Evolutionary conservation across 2,329 filamentous ascomycete species (phyloP), one percentile per base, ranked within the genome.

Genomic region (Aspergillus floridensis): DNA sequence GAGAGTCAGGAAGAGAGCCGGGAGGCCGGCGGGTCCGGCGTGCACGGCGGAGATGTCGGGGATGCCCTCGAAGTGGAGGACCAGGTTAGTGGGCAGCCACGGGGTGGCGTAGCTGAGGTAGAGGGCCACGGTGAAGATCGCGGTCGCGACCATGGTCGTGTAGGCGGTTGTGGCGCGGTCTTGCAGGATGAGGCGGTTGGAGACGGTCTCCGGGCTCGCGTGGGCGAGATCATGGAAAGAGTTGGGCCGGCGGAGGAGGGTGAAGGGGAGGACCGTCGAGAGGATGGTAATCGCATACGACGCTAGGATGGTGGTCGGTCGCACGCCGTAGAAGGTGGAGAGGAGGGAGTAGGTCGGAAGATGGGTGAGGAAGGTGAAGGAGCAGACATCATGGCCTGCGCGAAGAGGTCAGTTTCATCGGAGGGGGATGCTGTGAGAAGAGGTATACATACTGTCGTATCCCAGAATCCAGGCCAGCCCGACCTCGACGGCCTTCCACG

Each of bases 261-360:
- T 81, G 75, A 96, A 93, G 1, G 93, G 92, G 29, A 91, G 70
- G 47, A 88, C 87, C 47, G 86, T 85, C 2, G 90, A 86, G 60
- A 88, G 68, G 55, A 90, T 78, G 67, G 93, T 89, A 68, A 93
- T 88, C 35, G 78, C 73, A 53, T 92, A 82, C 38, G 86, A 86
- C 44, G 84, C 78, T 31, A 86, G 69, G 21, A 88, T 82, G 0
- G 89, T 88, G 56, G 79, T 74, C 26, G 84, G 79, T 26, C 84
- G 83, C 65, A 96, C 82, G 38, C 81, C 77, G 82, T 96, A 96
- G 79, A 96, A 96, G 55, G 86, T 86, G 31, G 82, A 81, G 29
- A 96, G 81, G 48, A 97, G 86, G 71, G 90, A 90, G 63, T 89
- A 85, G 68, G 86, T 85, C 48, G 93, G 93, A 21, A 89, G 84